phyloP scores from a whole-genome alignment of 148 eudicot genomes.

The Nepenthes mirabilis region DNA sequence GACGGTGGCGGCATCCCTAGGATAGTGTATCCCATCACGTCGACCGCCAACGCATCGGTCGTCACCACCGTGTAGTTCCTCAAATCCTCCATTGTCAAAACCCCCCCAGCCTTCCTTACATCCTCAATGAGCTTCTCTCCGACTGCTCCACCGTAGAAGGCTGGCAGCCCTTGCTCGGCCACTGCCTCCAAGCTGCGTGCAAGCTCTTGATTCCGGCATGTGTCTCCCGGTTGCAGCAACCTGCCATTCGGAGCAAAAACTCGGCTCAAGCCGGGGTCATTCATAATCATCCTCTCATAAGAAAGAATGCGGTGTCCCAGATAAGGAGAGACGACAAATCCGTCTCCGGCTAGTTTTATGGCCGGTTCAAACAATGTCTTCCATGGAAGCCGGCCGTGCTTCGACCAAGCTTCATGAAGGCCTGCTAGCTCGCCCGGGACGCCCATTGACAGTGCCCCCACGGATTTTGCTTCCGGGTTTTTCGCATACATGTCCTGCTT shows the following conservation, averaged over 20 bases:
- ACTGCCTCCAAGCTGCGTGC: slow-evolving; percentile 46
- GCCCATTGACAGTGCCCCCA: slow-evolving; percentile 72
- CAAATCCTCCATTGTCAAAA: slow-evolving; percentile 80
- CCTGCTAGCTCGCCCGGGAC: slow-evolving; percentile 90
- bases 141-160: slow-evolving; percentile 56
- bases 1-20: slow-evolving; percentile 96
- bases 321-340: slow-evolving; percentile 58
- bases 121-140: slow-evolving; percentile 66
- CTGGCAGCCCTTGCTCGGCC: slow-evolving; percentile 61
- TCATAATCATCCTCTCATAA: slow-evolving; percentile 16
- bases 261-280: slow-evolving; percentile 54
- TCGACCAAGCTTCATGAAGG: slow-evolving; percentile 70
- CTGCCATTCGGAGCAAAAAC: slow-evolving; percentile 73
- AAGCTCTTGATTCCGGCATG: slow-evolving; percentile 62
- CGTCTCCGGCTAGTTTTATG: slow-evolving; percentile 50
- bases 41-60: slow-evolving; percentile 40
- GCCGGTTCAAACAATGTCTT: slow-evolving; percentile 54
- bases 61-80: slow-evolving; percentile 47
- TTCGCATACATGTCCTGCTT: slow-evolving; percentile 65
- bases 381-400: slow-evolving; percentile 72
- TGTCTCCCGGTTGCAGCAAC: slow-evolving; percentile 63
- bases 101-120: slow-evolving; percentile 71
- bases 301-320: slow-evolving; percentile 26
- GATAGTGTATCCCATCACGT: slow-evolving; percentile 58
- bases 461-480: slow-evolving; percentile 26